Percentiles rank a stretch among this genome's conserved stretches.
These are phyloP conservation scores for Amaranthus palmeri DNA, from an alignment of 148 eudicot genomes.

Conservation along the genomic window DNA sequence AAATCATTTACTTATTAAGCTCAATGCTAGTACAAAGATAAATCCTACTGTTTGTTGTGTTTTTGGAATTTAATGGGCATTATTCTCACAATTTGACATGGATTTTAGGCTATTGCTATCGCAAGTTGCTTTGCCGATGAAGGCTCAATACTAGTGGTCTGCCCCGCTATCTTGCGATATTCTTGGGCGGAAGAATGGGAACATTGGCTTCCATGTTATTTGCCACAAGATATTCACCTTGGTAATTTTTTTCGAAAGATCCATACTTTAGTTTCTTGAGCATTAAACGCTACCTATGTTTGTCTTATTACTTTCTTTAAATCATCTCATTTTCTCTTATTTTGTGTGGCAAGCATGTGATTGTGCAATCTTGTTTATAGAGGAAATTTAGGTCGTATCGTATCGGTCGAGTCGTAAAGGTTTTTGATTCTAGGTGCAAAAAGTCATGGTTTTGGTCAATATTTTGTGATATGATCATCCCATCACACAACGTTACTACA, in stretches of 20 bases:
- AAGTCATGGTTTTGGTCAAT: too few relatives aligned
- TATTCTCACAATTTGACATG: neutral
- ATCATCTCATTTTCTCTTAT: neutral
- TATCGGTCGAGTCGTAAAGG: too few relatives aligned
- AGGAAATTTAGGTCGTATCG: too few relatives aligned
- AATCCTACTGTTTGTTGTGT: neutral
- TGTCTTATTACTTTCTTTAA: neutral
- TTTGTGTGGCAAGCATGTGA: neutral
- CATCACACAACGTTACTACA: too few relatives aligned
- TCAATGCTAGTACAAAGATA: neutral
- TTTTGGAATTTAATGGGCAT: neutral
- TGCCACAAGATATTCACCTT: constrained; percentile 88
- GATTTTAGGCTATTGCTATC: constrained; percentile 81
- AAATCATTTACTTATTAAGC: neutral
- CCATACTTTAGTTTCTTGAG: neutral
- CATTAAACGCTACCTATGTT: neutral
- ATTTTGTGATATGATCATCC: too few relatives aligned
- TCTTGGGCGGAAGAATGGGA: constrained; percentile 98
- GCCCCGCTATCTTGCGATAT: constrained; percentile 95
- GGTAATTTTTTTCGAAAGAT: constrained; percentile 42
- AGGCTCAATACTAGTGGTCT: constrained; percentile 83
- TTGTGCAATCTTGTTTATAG: too few relatives aligned
- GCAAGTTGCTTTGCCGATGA: constrained; percentile 75
- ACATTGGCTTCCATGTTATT: constrained; percentile 88
- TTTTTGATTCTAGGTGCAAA: too few relatives aligned